Evolutionary conservation across 495 filamentous ascomycete genomes (phyloP).

Genomic region (Neurospora sp.): DNA sequence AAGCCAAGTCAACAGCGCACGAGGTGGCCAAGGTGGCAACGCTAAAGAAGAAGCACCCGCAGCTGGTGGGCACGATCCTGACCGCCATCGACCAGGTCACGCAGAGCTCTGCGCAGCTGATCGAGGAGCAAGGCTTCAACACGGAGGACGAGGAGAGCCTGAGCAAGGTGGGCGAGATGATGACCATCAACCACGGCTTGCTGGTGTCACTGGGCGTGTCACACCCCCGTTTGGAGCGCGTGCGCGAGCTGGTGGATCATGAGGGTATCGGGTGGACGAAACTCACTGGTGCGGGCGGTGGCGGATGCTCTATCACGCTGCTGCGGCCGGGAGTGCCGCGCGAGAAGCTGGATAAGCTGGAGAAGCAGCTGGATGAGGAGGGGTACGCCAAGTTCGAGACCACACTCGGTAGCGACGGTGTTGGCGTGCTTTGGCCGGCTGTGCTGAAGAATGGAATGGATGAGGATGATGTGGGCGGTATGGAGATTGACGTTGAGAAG

Average conservation of each 20-base stretch:
- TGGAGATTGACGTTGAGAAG: slow-evolving; percentile 87
- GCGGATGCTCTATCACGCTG: slow-evolving; percentile 88
- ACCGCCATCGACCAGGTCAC: slow-evolving; percentile 77
- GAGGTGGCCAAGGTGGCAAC: slow-evolving; percentile 80
- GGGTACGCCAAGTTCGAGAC: slow-evolving; percentile 77
- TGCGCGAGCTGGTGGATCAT: slow-evolving; percentile 83
- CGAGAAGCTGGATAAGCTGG: slow-evolving; percentile 47
- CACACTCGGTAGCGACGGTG: slow-evolving; percentile 80
- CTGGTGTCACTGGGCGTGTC: slow-evolving; percentile 83
- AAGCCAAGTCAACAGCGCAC: slow-evolving; percentile 66
- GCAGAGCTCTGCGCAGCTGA: slow-evolving; percentile 57
- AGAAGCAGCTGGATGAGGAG: slow-evolving; percentile 58
- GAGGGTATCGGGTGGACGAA: slow-evolving; percentile 94
- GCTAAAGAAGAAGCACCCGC: slow-evolving; percentile 57
- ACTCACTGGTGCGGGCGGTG: slow-evolving; percentile 88
- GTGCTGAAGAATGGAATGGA: slow-evolving; percentile 65
- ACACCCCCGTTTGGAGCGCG: slow-evolving; percentile 83
- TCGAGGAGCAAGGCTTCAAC: slow-evolving; percentile 54
- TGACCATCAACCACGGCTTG: slow-evolving; percentile 87
- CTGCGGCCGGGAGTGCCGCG: slow-evolving; percentile 49
- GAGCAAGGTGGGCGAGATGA: slow-evolving; percentile 67
- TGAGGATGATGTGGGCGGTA: slow-evolving; percentile 59
- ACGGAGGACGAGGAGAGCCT: slow-evolving; percentile 46
- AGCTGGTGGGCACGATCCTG: slow-evolving; percentile 66
- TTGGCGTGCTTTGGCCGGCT: slow-evolving; percentile 87